Percentiles rank a stretch among this genome's conserved stretches.
These are phyloP conservation scores for Zygosaccharomyces siamensis DNA, from an alignment of 805 yeast genomes.

Conservation along the genomic window DNA sequence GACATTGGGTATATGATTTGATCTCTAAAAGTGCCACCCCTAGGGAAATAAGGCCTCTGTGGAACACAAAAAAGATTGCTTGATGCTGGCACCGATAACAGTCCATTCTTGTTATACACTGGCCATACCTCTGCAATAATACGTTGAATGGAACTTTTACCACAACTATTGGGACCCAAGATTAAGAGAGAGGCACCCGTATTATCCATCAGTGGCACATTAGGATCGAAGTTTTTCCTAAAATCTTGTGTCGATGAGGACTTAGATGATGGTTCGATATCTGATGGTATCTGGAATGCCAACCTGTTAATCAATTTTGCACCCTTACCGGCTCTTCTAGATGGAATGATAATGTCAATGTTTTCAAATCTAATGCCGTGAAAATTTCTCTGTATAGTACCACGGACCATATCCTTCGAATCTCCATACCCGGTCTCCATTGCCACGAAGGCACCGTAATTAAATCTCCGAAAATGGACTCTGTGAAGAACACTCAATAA, in stretches of 20 bases:
- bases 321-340: slow-evolving; percentile 55
- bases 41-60: slow-evolving; percentile 77
- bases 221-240: slow-evolving; percentile 16
- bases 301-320: slow-evolving; percentile 57
- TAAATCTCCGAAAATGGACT: slow-evolving; percentile 57
- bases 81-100: slow-evolving; percentile 70
- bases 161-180: slow-evolving; percentile 84
- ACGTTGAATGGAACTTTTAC: slow-evolving; percentile 82
- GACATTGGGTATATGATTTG: slow-evolving; percentile 86
- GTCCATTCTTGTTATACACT: slow-evolving; percentile 60
- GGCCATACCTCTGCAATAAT: slow-evolving; percentile 92
- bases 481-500: slow-evolving; percentile 73
- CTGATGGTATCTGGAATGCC: slow-evolving; percentile 47
- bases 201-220: slow-evolving; percentile 29
- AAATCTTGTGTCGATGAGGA: slow-evolving; percentile 39
- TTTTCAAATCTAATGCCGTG: slow-evolving; percentile 79
- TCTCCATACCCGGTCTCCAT: slow-evolving; percentile 5
- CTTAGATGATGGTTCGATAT: slow-evolving; percentile 21
- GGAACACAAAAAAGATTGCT: slow-evolving; percentile 74
- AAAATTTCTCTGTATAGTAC: slow-evolving; percentile 74
- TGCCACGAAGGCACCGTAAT: slow-evolving; percentile 33
- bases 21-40: slow-evolving; percentile 76
- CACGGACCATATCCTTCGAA: slow-evolving; percentile 50
- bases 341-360: slow-evolving; percentile 77
- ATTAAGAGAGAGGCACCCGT: slow-evolving; percentile 66